Evolutionary conservation across 2,329 filamentous ascomycete species (phyloP).

Genomic region (Septoria petroselini): DNA sequence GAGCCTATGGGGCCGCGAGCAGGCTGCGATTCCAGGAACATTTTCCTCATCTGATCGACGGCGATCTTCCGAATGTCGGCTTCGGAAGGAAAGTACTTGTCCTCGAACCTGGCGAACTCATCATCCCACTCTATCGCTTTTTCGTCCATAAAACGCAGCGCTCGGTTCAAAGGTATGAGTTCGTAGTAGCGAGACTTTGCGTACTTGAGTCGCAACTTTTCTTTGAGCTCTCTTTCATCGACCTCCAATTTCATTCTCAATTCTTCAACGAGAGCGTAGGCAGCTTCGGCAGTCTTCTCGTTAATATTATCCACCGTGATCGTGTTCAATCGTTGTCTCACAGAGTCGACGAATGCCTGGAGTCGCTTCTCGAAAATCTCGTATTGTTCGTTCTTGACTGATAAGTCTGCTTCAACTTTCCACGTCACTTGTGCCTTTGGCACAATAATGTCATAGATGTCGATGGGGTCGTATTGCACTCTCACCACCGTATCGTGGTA

Average conservation of each 20-base stretch:
- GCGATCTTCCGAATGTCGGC: slow-evolving; percentile 93
- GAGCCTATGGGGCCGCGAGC: slow-evolving; percentile 28
- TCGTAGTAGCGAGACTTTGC: slow-evolving; percentile 95
- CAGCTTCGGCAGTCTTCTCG: slow-evolving; percentile 79
- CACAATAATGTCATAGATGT: slow-evolving; percentile 90
- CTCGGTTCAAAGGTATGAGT: slow-evolving; percentile 86
- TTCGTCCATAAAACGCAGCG: slow-evolving; percentile 85
- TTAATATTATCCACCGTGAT: slow-evolving; percentile 90
- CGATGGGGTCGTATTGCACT: slow-evolving; percentile 89
- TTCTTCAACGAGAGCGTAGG: slow-evolving; percentile 74
- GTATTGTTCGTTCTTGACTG: slow-evolving; percentile 89
- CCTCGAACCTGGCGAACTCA: slow-evolving; percentile 84
- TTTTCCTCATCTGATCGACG: slow-evolving; percentile 86
- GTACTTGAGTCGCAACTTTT: slow-evolving; percentile 83
- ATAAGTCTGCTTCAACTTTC: slow-evolving; percentile 94
- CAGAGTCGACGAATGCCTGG: slow-evolving; percentile 81
- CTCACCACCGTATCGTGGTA: slow-evolving; percentile 80
- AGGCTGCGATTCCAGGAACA: slow-evolving; percentile 87
- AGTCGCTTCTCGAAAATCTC: slow-evolving; percentile 75
- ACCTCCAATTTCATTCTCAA: slow-evolving; percentile 77
- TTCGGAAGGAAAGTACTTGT: slow-evolving; percentile 87
- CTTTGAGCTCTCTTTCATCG: slow-evolving; percentile 70
- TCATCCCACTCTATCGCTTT: slow-evolving; percentile 92
- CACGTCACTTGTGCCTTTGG: slow-evolving; percentile 87
- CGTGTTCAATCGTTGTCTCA: slow-evolving; percentile 76